phyloP scores from a whole-genome alignment of 345 rosid genomes.

The Eucalyptus grandis region DNA sequence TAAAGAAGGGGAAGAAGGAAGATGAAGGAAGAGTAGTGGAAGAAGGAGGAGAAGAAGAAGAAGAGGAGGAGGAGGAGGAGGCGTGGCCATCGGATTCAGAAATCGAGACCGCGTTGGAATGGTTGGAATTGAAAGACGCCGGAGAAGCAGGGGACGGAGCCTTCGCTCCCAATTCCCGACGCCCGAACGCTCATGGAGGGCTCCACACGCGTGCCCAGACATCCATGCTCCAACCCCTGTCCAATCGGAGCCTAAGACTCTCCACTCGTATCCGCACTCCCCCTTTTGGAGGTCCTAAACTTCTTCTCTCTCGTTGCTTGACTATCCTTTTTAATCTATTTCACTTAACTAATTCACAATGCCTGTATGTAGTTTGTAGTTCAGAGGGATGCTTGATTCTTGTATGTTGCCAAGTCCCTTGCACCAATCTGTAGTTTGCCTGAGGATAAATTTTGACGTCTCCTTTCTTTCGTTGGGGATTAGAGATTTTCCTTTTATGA shows the following conservation, averaged over 20 bases:
- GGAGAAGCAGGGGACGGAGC: conserved; percentile 35
- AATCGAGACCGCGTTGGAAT: conserved; percentile 65
- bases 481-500: not conserved
- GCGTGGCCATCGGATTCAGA: conserved; percentile 62
- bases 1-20: not conserved
- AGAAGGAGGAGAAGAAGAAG: not conserved
- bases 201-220: conserved; percentile 43
- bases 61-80: conserved; percentile 20
- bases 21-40: not conserved
- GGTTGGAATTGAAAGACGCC: conserved; percentile 57
- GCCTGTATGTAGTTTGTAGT: conserved; percentile 33
- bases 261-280: conserved; percentile 67
- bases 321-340: not conserved
- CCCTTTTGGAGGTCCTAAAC: conserved; percentile 51
- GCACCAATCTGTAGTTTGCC: not conserved
- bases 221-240: conserved; percentile 60
- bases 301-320: not conserved
- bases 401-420: not conserved
- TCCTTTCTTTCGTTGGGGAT: not conserved
- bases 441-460: not conserved
- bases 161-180: conserved; percentile 47
- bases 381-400: not conserved
- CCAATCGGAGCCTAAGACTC: conserved; percentile 78
- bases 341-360: not conserved
- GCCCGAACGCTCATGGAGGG: conserved; percentile 89